Evolutionary conservation across 2,329 filamentous ascomycete genomes (phyloP).

Genomic region (Cryphonectria nitschkei): DNA sequence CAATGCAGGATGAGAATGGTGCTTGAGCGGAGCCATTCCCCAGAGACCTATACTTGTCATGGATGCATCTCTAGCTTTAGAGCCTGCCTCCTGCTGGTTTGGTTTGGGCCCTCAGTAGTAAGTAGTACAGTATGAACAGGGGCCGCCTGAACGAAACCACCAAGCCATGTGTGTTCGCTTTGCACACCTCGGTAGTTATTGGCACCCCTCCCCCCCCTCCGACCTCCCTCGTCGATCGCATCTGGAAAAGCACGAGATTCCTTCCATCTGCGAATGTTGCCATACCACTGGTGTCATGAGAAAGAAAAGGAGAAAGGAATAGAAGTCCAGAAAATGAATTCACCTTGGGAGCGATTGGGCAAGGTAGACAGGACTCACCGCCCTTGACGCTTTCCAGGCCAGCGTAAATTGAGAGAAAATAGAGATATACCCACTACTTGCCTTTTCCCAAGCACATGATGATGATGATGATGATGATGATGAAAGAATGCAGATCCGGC

Average conservation of each 20-base stretch:
- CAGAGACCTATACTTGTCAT: not conserved
- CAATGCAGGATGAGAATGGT: not conserved
- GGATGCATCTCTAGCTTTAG: not conserved
- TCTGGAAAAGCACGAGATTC: not conserved
- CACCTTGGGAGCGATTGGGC: not conserved
- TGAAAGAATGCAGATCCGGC: not conserved
- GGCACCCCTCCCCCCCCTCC: not conserved
- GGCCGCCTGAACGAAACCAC: too few species aligned
- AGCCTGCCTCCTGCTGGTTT: not conserved
- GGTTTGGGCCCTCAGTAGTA: not conserved
- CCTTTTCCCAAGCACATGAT: not conserved
- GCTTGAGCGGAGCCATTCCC: not conserved
- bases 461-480: not conserved
- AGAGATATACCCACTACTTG: not conserved
- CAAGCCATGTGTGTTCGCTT: not conserved
- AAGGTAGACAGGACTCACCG: not conserved
- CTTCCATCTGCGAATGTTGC: not conserved
- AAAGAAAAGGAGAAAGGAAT: not conserved
- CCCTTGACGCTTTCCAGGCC: not conserved
- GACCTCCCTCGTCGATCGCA: not conserved
- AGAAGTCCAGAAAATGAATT: not conserved
- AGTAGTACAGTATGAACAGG: too few species aligned
- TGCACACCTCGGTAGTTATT: not conserved
- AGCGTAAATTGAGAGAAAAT: not conserved
- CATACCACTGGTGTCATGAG: not conserved